Percentiles rank a stretch among this genome's conserved stretches.
Evolutionary conservation across 2,329 filamentous ascomycete genomes (phyloP).

Genomic region (Colletotrichum euphorbiae): DNA sequence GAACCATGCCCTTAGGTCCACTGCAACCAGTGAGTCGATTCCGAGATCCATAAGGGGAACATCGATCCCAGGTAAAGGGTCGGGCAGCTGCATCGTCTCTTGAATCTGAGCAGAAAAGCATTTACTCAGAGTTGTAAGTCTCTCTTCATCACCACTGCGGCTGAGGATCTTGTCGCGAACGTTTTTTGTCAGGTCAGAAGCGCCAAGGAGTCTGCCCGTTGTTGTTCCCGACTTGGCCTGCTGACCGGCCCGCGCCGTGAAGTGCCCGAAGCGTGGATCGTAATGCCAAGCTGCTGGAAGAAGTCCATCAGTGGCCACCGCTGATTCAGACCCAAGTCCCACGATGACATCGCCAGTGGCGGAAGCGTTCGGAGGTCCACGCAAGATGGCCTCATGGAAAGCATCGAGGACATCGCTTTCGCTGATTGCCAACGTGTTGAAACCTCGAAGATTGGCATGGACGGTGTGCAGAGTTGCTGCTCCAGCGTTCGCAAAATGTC

Average conservation of each 20-base stretch:
- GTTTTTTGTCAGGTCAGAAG: neutral
- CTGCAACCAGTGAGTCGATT: slow-evolving; percentile 45
- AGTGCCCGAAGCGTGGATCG: slow-evolving; percentile 15
- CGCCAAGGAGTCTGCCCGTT: neutral
- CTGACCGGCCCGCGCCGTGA: slow-evolving; percentile 9
- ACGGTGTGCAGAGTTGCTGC: slow-evolving; percentile 9
- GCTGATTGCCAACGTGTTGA: slow-evolving; percentile 11
- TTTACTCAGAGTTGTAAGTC: neutral
- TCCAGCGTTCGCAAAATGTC: slow-evolving; percentile 49
- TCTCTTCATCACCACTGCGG: neutral
- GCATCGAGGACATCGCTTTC: slow-evolving; percentile 3
- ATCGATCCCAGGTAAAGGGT: slow-evolving; percentile 2
- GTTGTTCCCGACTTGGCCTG: too few species aligned
- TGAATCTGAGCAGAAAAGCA: slow-evolving; percentile 9
- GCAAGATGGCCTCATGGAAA: slow-evolving; percentile 23
- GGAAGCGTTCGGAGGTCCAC: slow-evolving; percentile 1
- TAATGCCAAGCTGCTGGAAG: slow-evolving; percentile 7
- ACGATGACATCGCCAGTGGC: slow-evolving; percentile 14
- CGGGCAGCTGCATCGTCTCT: slow-evolving; percentile 19
- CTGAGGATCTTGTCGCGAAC: slow-evolving; percentile 1
- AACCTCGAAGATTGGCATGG: slow-evolving; percentile 1
- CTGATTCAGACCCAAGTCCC: slow-evolving; percentile 9
- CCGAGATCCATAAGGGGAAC: slow-evolving; percentile 39
- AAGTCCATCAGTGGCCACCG: neutral
- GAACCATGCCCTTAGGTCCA: slow-evolving; percentile 60